phyloP scores from a whole-genome alignment of 169 alveolate genomes.

The Eimeria necatrix region DNA sequence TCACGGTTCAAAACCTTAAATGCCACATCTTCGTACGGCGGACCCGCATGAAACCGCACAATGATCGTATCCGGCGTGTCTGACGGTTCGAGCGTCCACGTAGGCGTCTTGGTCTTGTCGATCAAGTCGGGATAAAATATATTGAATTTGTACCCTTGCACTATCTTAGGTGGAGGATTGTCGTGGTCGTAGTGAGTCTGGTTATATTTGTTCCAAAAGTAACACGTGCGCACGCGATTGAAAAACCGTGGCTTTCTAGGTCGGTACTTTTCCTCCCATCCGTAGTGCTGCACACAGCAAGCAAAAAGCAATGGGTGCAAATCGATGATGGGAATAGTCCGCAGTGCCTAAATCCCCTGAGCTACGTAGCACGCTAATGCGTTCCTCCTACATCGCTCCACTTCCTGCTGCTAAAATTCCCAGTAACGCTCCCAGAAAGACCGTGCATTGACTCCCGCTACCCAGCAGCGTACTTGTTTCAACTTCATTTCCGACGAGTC shows the following conservation, averaged over 20 bases:
- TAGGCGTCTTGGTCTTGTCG: conserved; percentile 96
- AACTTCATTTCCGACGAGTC: conserved; percentile 57
- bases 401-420: too few relatives aligned
- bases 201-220: conserved; percentile 98
- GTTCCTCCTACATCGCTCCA: too few relatives aligned
- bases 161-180: conserved; percentile 98
- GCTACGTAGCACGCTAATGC: too few relatives aligned
- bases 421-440: too few relatives aligned
- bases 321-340: neutral
- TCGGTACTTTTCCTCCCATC: conserved; percentile 86
- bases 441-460: neutral
- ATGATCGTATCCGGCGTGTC: conserved; percentile 94
- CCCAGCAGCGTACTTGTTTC: conserved; percentile 45
- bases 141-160: conserved; percentile 93
- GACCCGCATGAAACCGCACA: conserved; percentile 98
- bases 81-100: conserved; percentile 94
- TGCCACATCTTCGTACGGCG: conserved; percentile 98
- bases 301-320: too few relatives aligned
- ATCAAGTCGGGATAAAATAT: conserved; percentile 97
- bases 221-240: conserved; percentile 96
- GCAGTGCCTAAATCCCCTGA: too few relatives aligned
- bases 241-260: conserved; percentile 95
- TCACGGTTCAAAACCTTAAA: conserved; percentile 97
- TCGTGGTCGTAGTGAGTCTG: conserved; percentile 97
- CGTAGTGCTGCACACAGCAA: conserved; percentile 79